Percentiles rank a stretch among this genome's conserved stretches.
Conservation (phyloP, 441 rosid genomes). For the Daphne laureola region DNA sequence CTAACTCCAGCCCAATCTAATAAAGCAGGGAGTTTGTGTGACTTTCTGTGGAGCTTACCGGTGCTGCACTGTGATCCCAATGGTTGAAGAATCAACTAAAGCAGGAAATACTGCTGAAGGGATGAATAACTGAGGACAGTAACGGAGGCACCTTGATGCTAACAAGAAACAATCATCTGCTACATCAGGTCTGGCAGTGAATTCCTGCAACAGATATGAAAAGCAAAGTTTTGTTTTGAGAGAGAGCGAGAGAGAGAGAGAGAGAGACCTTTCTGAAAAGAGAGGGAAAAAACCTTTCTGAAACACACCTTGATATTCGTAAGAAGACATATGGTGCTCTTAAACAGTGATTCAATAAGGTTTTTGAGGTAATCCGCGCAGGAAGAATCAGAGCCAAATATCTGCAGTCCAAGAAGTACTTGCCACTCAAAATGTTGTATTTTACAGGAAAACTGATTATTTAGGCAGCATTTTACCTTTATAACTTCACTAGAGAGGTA, state of each 20-base stretch:
- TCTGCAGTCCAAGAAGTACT: slow-evolving; percentile 39
- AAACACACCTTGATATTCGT: slow-evolving; percentile 71
- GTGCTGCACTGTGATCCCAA: slow-evolving; percentile 93
- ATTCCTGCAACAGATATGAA: slow-evolving; percentile 54
- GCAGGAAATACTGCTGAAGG: slow-evolving; percentile 73
- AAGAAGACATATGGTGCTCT: slow-evolving; percentile 75
- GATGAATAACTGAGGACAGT: slow-evolving; percentile 83
- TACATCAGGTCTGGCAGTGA: slow-evolving; percentile 88
- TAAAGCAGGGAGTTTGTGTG: background rate
- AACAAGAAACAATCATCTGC: slow-evolving; percentile 95
- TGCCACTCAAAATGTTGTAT: slow-evolving; percentile 12
- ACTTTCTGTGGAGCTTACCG: slow-evolving; percentile 34
- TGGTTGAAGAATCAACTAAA: slow-evolving; percentile 71
- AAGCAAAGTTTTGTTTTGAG: background rate
- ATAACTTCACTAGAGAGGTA: slow-evolving; percentile 92
- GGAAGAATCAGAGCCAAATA: slow-evolving; percentile 94
- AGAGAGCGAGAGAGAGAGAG: background rate
- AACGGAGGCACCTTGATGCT: slow-evolving; percentile 97
- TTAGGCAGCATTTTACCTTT: slow-evolving; percentile 38
- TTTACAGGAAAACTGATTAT: background rate
- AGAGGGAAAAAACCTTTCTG: slow-evolving; percentile 7
- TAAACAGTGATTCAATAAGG: slow-evolving; percentile 88
- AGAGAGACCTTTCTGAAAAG: slow-evolving; percentile 2
- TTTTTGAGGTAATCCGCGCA: slow-evolving; percentile 79
- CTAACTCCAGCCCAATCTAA: no score